Percentiles rank a stretch among this genome's conserved stretches.
Evolutionary conservation across 257 asterid species (phyloP).

Genomic region (Voacanga thouarsii): DNA sequence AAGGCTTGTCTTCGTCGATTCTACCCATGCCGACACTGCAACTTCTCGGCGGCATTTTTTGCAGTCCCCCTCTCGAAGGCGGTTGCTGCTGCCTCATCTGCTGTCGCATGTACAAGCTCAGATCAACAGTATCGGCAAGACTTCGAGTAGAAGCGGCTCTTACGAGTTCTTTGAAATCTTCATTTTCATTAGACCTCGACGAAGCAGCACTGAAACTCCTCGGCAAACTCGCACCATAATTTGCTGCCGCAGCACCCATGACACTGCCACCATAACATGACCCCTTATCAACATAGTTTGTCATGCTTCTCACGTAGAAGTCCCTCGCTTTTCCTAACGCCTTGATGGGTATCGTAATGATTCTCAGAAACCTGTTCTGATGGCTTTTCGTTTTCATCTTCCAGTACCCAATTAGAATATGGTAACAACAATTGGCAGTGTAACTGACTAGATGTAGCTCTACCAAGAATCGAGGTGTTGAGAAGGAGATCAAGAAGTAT

Average conservation of each 20-base stretch:
- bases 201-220: slow-evolving; percentile 47
- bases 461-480: neutral
- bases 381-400: slow-evolving; percentile 39
- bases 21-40: slow-evolving; percentile 73
- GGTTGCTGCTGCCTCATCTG: slow-evolving; percentile 13
- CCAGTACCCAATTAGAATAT: neutral
- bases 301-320: slow-evolving; percentile 39
- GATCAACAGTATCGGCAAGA: slow-evolving; percentile 17
- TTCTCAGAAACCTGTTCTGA: slow-evolving; percentile 42
- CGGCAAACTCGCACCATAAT: slow-evolving; percentile 13
- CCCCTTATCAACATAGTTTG: slow-evolving; percentile 12
- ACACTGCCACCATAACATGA: slow-evolving; percentile 8
- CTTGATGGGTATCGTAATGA: slow-evolving; percentile 44
- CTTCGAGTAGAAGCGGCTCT: slow-evolving; percentile 54
- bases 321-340: slow-evolving; percentile 36
- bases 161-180: slow-evolving; percentile 52
- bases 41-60: slow-evolving; percentile 58
- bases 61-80: slow-evolving; percentile 2
- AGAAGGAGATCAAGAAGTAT: neutral
- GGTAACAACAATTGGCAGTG: neutral
- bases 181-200: slow-evolving; percentile 28
- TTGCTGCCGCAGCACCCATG: slow-evolving; percentile 6
- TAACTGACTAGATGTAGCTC: neutral
- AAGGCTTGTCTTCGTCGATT: slow-evolving; percentile 76
- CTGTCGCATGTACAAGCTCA: slow-evolving; percentile 32